Base-by-base conservation (phyloP, 169 alveolate species). In the Besnoitia besnoiti region DNA sequence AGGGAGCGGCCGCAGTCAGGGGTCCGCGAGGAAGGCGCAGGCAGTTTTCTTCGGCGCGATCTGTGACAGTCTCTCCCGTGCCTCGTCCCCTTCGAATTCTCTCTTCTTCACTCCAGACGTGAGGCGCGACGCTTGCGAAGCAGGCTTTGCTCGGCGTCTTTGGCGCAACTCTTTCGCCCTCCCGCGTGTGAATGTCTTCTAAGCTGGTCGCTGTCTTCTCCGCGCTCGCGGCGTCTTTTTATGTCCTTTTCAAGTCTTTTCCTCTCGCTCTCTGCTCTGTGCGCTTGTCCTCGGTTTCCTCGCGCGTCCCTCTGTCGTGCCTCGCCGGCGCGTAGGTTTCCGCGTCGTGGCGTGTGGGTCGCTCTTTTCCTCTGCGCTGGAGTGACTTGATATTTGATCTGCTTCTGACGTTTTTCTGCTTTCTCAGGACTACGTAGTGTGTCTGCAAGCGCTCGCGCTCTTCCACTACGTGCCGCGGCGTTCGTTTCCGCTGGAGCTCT, bases 391-490 rank as follows among this genome's bases (percentile, higher is more conserved):
- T 49, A 49, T n/a, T n/a, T 49, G 55, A 14, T 49, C 55, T 49
- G 24, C 14, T 49, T 14, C 55, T 5, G 67, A 21, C 3, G 67
- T n/a, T 55, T n/a, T 3, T 5, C 67, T 55, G 12, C 27, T 55
- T 16, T 55, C 67, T 55, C 67, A 55, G 80, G n/a, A n/a, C 42
- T 5, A 5, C 80, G 80, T 42, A 37, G 44, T 35, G 44, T 30
- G 80, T 16, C 80, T 67, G 80, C 80, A 67, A n/a, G 80, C 80
- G 10, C 46, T 67, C 39, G 80, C 80, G 47, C 80, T 33, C 80
- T 35, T 33, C 80, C 42, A 33, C 42, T 67, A 67, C 80, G 80
- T 42, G 80, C 80, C 80, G 67, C 67, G 24, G n/a, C 3, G 5
- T 19, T 55, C 67, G 5, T 55, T 55, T n/a, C 4, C 67, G 67